Evolutionary conservation across 2,329 filamentous ascomycete species (phyloP).

Genomic region (Myriosclerotinia scirpicola): DNA sequence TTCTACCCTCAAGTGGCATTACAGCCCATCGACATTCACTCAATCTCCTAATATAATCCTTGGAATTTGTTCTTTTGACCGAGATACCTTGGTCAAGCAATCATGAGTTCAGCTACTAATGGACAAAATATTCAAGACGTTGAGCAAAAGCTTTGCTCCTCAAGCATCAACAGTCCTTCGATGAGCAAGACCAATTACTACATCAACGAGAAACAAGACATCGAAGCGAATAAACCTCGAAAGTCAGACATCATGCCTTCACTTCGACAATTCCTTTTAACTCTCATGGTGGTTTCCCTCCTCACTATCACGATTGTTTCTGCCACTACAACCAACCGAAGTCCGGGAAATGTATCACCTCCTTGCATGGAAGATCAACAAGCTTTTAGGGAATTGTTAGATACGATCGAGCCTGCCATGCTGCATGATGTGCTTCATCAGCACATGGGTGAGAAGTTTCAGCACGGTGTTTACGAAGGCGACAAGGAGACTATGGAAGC

Average conservation of each 20-base stretch:
- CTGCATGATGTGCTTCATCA: slow-evolving; percentile 67
- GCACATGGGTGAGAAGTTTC: slow-evolving; percentile 61
- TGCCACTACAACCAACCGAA: slow-evolving; percentile 35
- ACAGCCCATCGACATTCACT: slow-evolving; percentile 17
- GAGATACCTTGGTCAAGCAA: slow-evolving; percentile 14
- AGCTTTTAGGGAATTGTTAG: slow-evolving; percentile 55
- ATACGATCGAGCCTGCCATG: slow-evolving; percentile 56
- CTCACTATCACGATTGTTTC: slow-evolving; percentile 43
- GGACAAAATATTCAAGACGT: slow-evolving; percentile 26
- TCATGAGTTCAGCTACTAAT: slow-evolving; percentile 30
- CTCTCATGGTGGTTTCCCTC: slow-evolving; percentile 39
- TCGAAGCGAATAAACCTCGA: slow-evolving; percentile 19
- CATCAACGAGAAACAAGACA: slow-evolving; percentile 21
- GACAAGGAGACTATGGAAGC: slow-evolving; percentile 64
- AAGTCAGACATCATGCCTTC: slow-evolving; percentile 43
- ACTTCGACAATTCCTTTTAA: slow-evolving; percentile 42
- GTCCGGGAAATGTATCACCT: slow-evolving; percentile 20
- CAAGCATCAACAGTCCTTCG: slow-evolving; percentile 1
- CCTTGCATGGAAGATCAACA: slow-evolving; percentile 32
- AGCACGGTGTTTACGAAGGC: slow-evolving; percentile 66
- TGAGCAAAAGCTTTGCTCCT: slow-evolving; percentile 23
- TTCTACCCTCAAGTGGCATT: slow-evolving; percentile 10
- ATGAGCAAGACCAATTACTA: slow-evolving; percentile 7
- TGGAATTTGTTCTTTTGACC: not conserved
- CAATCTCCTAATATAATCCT: slow-evolving; percentile 11